These are phyloP conservation scores for Lasiosphaeris hirsuta DNA, from an alignment of 495 filamentous ascomycete genomes.

Conservation along the genomic window DNA sequence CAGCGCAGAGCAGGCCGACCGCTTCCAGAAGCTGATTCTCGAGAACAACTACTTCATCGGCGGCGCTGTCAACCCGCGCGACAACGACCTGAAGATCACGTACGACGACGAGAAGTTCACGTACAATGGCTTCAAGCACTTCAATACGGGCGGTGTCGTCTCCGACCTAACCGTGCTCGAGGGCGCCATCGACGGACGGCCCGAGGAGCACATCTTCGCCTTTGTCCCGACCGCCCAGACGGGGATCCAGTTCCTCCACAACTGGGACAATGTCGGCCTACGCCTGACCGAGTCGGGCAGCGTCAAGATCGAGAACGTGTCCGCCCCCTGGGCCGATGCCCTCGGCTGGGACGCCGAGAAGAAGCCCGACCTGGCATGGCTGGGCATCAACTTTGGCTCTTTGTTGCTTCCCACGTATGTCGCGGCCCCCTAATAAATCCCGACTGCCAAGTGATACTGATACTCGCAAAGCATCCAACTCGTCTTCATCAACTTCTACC, in stretches of 20 bases:
- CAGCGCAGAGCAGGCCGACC: slow-evolving; percentile 52
- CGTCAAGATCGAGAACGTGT: slow-evolving; percentile 55
- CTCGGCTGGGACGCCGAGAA: slow-evolving; percentile 51
- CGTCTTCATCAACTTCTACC: slow-evolving; percentile 61
- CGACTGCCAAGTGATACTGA: background rate
- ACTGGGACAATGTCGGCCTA: slow-evolving; percentile 62
- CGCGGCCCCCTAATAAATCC: background rate
- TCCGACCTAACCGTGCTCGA: slow-evolving; percentile 62
- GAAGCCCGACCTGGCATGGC: slow-evolving; percentile 41
- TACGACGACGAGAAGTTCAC: slow-evolving; percentile 48
- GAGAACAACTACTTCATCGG: slow-evolving; percentile 60
- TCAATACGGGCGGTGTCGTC: slow-evolving; percentile 61
- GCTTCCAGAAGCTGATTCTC: slow-evolving; percentile 49
- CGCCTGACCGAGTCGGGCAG: slow-evolving; percentile 58
- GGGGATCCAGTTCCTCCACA: slow-evolving; percentile 54
- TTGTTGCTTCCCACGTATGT: slow-evolving; percentile 49
- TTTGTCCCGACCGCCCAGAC: slow-evolving; percentile 50
- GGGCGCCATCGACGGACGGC: slow-evolving; percentile 48
- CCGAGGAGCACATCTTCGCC: slow-evolving; percentile 58
- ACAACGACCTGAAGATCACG: slow-evolving; percentile 54
- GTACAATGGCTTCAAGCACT: slow-evolving; percentile 58
- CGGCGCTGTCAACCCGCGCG: slow-evolving; percentile 59
- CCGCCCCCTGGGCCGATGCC: slow-evolving; percentile 54
- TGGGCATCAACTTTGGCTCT: slow-evolving; percentile 48
- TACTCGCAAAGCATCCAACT: slow-evolving; percentile 46